Evolutionary conservation across 2,329 filamentous ascomycete genomes (phyloP).

Genomic region (Ophiostoma quercus): DNA sequence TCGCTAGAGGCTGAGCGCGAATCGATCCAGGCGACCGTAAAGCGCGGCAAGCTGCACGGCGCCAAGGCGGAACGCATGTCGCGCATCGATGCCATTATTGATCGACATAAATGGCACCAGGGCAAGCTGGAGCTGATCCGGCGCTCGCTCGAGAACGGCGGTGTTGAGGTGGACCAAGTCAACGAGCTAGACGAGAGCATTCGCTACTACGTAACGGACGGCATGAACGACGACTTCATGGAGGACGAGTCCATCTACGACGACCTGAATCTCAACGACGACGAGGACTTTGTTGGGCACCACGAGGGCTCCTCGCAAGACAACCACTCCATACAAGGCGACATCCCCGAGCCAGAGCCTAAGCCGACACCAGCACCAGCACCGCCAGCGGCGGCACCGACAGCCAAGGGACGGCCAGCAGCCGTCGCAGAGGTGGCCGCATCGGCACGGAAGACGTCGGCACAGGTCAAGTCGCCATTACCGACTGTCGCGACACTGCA

Average conservation of each 20-base stretch:
- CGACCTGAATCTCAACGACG: slow-evolving; percentile 84
- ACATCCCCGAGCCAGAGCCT: slow-evolving; percentile 56
- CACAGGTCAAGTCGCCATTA: slow-evolving; percentile 87
- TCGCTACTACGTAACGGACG: slow-evolving; percentile 89
- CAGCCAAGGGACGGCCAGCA: slow-evolving; percentile 50
- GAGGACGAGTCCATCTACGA: slow-evolving; percentile 96
- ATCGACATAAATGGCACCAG: slow-evolving; percentile 95
- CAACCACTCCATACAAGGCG: slow-evolving; percentile 84
- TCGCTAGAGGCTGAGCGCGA: slow-evolving; percentile 85
- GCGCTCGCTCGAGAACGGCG: slow-evolving; percentile 86
- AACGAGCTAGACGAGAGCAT: slow-evolving; percentile 87
- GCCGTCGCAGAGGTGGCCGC: slow-evolving; percentile 47
- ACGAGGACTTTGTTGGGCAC: slow-evolving; percentile 76
- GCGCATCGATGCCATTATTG: slow-evolving; percentile 76
- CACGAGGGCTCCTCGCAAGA: slow-evolving; percentile 92
- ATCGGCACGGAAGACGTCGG: slow-evolving; percentile 66
- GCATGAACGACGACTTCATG: slow-evolving; percentile 81
- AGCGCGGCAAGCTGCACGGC: slow-evolving; percentile 87
- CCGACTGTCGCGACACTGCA: slow-evolving; percentile 90
- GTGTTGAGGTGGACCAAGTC: slow-evolving; percentile 80
- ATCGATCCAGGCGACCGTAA: slow-evolving; percentile 77
- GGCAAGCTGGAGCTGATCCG: slow-evolving; percentile 86
- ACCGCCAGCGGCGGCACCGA: slow-evolving; percentile 36
- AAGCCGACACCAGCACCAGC: slow-evolving; percentile 40
- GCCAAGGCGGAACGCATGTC: slow-evolving; percentile 82